Conservation (phyloP, 805 yeast genomes). For the Lipomyces mesembrius region DNA sequence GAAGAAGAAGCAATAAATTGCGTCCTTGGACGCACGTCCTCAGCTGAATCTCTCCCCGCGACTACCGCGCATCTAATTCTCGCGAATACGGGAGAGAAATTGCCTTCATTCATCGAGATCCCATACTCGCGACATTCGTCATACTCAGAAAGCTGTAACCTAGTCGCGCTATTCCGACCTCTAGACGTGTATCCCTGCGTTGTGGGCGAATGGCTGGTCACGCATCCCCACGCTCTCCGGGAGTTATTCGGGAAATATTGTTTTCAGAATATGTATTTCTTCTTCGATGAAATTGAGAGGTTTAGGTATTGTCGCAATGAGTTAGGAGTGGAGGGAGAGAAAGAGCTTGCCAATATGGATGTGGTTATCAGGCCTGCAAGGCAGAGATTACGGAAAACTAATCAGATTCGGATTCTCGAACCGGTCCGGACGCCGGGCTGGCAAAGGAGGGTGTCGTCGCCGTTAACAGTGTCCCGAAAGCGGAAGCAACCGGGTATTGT, state of each 20-base stretch:
- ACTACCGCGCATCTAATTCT: slow-evolving; percentile 44
- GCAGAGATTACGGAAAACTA: neutral
- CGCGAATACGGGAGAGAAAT: slow-evolving; percentile 41
- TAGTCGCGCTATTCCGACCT: slow-evolving; percentile 49
- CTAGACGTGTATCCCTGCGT: slow-evolving; percentile 53
- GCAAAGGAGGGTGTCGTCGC: neutral
- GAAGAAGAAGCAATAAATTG: no score
- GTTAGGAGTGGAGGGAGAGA: neutral
- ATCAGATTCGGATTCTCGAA: neutral
- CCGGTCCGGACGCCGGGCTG: neutral
- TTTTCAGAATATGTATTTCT: slow-evolving; percentile 26
- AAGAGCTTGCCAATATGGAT: neutral
- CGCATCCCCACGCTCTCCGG: slow-evolving; percentile 49
- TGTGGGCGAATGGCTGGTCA: slow-evolving; percentile 48
- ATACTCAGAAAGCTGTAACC: slow-evolving; percentile 48
- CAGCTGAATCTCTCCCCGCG: neutral
- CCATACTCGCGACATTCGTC: slow-evolving; percentile 57
- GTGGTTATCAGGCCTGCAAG: neutral
- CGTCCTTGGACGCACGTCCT: neutral
- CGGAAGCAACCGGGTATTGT: neutral
- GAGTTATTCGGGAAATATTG: slow-evolving; percentile 52
- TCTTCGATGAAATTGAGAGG: slow-evolving; percentile 37
- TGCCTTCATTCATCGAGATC: slow-evolving; percentile 49
- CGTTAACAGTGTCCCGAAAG: neutral
- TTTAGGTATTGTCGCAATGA: neutral